Evolutionary conservation across 108 stramenopile genomes (phyloP), one percentile per base, ranked within the genome.

Genomic region (Bacterosira constricta): DNA sequence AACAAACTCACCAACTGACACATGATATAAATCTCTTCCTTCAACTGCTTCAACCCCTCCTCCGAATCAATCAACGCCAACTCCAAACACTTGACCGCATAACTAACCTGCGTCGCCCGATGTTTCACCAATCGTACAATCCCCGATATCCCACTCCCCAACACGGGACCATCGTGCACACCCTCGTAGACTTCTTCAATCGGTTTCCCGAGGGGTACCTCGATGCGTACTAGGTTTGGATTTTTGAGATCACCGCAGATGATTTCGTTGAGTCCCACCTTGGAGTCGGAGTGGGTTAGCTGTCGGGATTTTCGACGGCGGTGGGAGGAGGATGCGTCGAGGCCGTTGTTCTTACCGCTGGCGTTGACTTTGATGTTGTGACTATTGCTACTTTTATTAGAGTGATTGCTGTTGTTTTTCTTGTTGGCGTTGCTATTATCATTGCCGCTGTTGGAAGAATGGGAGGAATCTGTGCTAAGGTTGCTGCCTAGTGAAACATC

Each of bases 11-110:
- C 76, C 73, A 96, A 74, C 56, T 96, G 90, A 72, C 91, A 90
- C 92, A 96, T 92, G 64, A 96, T 92, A 58, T 83, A 89, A 63
- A 94, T 89, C 60, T 95, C 94, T 63, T 92, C 91, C 58, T 88
- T 75, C 62, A 95, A 79, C 63, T 89, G 87, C 39, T 82, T 56
- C 54, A 92, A 70, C 17, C 89, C 88, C 51, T 87, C 87, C 49
- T 85, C 87, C 4, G 81, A 85, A 60, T 88, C 88, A 31, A 94
- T 85, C 58, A 90, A 68, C 11, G 80, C 88, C 68, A 95, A 65
- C 71, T 95, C 91, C 39, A 95, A 69, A 80, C 88, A 90, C 51
- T 95, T 95, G 13, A 90, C 90, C 0, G 94, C 94, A 73, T 92
- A 95, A 54, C 77, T 73, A 41, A 86, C 80, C 47, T 83, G 82